Evolutionary conservation across 176 grass and related monocot species (phyloP).

Genomic region (Thalia dealbata): DNA sequence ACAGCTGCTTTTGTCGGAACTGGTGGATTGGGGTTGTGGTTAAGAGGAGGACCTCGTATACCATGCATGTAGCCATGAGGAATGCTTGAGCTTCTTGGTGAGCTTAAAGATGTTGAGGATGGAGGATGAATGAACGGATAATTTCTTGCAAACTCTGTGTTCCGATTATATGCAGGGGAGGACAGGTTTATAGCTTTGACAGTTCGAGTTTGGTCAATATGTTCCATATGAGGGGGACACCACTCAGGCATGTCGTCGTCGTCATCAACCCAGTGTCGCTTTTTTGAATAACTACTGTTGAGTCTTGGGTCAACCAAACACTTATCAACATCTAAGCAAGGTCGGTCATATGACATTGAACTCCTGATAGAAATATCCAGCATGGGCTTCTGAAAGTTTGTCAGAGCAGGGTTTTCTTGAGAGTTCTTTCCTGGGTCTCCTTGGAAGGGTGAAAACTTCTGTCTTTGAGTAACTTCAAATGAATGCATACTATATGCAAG

Average conservation of each 20-base stretch:
- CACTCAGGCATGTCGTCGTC: constrained; percentile 26
- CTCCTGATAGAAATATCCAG: not conserved
- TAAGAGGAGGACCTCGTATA: not conserved
- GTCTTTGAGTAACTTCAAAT: not conserved
- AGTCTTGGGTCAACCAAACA: not conserved
- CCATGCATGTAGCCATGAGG: not conserved
- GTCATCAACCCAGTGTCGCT: constrained; percentile 3
- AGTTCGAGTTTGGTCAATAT: not conserved
- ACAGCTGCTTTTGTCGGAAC: not conserved
- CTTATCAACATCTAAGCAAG: not conserved
- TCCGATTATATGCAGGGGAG: not conserved
- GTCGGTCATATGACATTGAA: not conserved
- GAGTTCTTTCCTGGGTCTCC: not conserved
- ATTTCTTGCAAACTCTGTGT: not conserved
- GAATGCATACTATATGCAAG: not conserved
- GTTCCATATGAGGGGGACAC: constrained; percentile 9
- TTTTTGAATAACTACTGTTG: constrained; percentile 5
- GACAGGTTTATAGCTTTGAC: not conserved
- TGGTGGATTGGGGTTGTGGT: not conserved
- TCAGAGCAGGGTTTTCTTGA: not conserved
- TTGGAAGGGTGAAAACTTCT: not conserved
- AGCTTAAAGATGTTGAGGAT: not conserved
- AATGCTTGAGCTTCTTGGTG: not conserved
- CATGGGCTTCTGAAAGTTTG: constrained; percentile 6
- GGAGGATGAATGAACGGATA: not conserved